Evolutionary conservation across 345 rosid genomes (phyloP).

Genomic region (Bretschneidera sinensis): DNA sequence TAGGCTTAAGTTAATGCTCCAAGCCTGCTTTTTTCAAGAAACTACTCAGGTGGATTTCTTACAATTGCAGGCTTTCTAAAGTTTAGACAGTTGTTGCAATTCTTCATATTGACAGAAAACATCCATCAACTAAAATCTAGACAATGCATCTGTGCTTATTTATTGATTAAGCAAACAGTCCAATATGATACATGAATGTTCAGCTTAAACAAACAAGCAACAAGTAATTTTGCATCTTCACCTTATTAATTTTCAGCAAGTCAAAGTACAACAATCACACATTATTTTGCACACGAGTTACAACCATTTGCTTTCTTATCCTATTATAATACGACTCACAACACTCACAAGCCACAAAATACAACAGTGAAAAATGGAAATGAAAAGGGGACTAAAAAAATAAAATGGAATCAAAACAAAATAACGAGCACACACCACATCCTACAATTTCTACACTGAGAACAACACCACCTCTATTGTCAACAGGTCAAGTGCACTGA

Average conservation of each 20-base stretch:
- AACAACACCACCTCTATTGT: neutral
- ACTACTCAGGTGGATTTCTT: too few relatives aligned
- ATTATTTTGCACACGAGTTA: neutral
- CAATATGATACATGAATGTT: neutral
- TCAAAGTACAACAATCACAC: neutral
- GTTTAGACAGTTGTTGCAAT: too few relatives aligned
- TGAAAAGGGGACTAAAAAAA: neutral
- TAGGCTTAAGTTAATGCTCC: too few relatives aligned
- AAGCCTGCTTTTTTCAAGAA: too few relatives aligned
- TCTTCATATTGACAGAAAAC: too few relatives aligned
- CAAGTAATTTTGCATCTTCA: neutral
- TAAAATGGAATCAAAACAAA: conserved; percentile 12
- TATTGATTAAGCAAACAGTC: neutral
- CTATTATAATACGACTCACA: neutral
- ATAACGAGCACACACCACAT: conserved; percentile 7
- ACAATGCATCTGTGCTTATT: neutral
- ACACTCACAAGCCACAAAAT: neutral
- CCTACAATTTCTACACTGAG: conserved; percentile 8
- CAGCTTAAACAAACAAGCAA: neutral
- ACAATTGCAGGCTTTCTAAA: too few relatives aligned
- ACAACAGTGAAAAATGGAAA: too few relatives aligned
- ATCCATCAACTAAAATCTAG: too few relatives aligned
- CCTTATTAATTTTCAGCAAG: neutral
- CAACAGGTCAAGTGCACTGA: neutral
- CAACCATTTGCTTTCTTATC: neutral